Evolutionary conservation across 2,329 filamentous ascomycete genomes (phyloP).

Genomic region (Colletotrichum caudatum): DNA sequence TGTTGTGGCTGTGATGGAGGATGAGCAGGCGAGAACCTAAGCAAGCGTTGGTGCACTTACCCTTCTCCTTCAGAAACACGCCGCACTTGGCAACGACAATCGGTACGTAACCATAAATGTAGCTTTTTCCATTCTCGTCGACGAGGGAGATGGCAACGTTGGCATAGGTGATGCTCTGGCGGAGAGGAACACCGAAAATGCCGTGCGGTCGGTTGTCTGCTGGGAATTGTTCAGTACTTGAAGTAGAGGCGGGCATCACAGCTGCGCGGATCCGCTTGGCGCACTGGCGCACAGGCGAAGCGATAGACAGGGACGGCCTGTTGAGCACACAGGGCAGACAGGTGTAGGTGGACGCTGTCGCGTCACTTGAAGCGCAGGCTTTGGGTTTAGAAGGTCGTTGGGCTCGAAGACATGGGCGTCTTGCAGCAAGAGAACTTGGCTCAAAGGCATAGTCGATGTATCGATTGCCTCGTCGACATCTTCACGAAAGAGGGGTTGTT

Average conservation of each 20-base stretch:
- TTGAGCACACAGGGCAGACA: constrained; percentile 17
- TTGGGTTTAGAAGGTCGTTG: not conserved
- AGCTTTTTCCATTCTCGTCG: constrained; percentile 91
- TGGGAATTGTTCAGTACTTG: constrained; percentile 42
- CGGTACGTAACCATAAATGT: constrained; percentile 98
- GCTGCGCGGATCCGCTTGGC: constrained; percentile 34
- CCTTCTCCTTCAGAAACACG: constrained; percentile 97
- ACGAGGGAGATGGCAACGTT: constrained; percentile 98
- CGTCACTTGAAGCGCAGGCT: constrained; percentile 42
- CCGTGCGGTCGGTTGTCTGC: constrained; percentile 70
- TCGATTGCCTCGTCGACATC: constrained; percentile 37
- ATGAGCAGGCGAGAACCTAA: constrained; percentile 42
- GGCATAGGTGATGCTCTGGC: constrained; percentile 95
- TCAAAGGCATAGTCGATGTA: constrained; percentile 29
- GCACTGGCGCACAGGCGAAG: constrained; percentile 37
- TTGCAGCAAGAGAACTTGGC: constrained; percentile 31
- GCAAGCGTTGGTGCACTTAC: constrained; percentile 62
- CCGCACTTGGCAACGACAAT: constrained; percentile 99
- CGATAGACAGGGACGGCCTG: constrained; percentile 38
- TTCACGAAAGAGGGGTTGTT: constrained; percentile 41
- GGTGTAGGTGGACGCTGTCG: constrained; percentile 26
- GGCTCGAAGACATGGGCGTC: constrained; percentile 33
- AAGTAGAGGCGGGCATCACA: constrained; percentile 35
- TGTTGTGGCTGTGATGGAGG: constrained; percentile 77
- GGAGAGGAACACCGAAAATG: constrained; percentile 94